Conservation (phyloP, 2,329 filamentous ascomycete genomes). For the Chrysoporthe puriensis region DNA sequence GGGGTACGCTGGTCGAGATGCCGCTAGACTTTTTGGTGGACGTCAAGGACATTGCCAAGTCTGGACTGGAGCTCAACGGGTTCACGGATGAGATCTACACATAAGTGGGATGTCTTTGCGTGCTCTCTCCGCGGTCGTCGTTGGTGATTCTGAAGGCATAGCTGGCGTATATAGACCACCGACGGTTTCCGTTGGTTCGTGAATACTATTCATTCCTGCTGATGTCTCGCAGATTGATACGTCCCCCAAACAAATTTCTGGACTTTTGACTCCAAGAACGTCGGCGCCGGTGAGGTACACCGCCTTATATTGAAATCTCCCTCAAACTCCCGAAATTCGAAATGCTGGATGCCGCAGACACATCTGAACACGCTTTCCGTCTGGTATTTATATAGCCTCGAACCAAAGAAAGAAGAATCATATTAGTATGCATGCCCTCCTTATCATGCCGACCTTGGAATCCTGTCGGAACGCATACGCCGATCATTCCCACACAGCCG, state of each 20-base stretch:
- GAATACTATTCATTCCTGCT: neutral
- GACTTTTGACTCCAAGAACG: neutral
- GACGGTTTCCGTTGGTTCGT: neutral
- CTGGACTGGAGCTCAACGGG: slow-evolving; percentile 73
- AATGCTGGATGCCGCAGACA: slow-evolving; percentile 14
- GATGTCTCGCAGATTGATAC: neutral
- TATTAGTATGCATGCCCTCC: slow-evolving; percentile 27
- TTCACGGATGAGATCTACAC: slow-evolving; percentile 77
- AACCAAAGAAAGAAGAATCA: slow-evolving; percentile 22
- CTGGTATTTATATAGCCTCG: neutral
- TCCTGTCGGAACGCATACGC: neutral
- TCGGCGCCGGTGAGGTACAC: neutral
- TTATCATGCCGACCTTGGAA: slow-evolving; percentile 11
- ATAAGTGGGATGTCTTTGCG: slow-evolving; percentile 31
- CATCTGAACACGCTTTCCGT: neutral
- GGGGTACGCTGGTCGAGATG: slow-evolving; percentile 84
- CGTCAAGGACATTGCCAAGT: slow-evolving; percentile 80
- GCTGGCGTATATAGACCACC: neutral
- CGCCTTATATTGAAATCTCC: neutral
- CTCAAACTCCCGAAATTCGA: slow-evolving; percentile 15
- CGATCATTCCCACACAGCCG: neutral
- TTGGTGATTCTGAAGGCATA: no score
- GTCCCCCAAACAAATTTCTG: neutral
- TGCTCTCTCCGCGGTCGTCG: neutral
- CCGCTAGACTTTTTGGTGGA: slow-evolving; percentile 84